Evolutionary conservation across 164 flowering plant genomes (phyloP).

Genomic region (Vitis rupestris): DNA sequence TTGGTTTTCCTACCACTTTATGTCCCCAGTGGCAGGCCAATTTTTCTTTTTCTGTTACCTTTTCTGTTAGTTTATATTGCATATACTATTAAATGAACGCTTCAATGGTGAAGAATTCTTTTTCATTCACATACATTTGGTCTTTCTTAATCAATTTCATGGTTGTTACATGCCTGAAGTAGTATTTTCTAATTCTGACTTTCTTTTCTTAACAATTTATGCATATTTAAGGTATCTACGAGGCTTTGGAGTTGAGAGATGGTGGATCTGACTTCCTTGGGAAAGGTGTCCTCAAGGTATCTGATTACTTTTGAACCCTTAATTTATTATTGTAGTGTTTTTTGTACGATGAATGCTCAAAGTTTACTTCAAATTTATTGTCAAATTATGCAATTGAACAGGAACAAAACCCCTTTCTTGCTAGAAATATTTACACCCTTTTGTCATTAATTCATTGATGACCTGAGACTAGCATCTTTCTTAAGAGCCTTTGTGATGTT

Average conservation of each 20-base stretch:
- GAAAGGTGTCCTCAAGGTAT: constrained; percentile 60
- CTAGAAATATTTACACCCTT: too few relatives aligned
- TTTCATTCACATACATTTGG: too few relatives aligned
- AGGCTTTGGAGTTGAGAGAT: constrained; percentile 58
- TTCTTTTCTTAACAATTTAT: background rate
- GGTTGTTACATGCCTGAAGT: background rate
- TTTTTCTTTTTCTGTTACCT: too few relatives aligned
- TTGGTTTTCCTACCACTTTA: too few relatives aligned
- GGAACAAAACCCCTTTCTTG: too few relatives aligned
- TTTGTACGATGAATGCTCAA: background rate
- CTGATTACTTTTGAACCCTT: background rate
- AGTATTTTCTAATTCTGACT: background rate
- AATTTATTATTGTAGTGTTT: background rate
- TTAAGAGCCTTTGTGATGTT: background rate
- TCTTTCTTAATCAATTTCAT: too few relatives aligned
- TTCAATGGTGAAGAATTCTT: too few relatives aligned
- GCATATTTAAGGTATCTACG: constrained; percentile 38
- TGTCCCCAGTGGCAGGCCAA: too few relatives aligned
- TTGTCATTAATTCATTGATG: too few relatives aligned
- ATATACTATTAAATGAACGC: too few relatives aligned
- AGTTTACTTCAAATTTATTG: background rate
- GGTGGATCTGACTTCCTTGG: constrained; percentile 63
- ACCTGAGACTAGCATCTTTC: background rate
- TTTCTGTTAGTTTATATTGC: too few relatives aligned
- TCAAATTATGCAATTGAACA: background rate